phyloP scores from a whole-genome alignment of 1,139 yeast genomes.

The Debaryomyces fabryi region DNA sequence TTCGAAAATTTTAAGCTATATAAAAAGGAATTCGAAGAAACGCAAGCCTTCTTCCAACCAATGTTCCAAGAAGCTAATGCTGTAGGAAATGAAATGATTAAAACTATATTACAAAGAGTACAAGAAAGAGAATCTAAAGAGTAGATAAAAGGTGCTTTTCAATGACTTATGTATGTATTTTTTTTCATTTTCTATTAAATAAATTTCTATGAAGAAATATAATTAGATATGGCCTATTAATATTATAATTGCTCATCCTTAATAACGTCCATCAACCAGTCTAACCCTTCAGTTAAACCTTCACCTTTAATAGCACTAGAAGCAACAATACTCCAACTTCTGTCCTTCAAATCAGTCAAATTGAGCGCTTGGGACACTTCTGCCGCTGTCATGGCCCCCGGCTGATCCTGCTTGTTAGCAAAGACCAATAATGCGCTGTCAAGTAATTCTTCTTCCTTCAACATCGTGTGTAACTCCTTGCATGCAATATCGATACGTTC shows the following conservation, averaged over 20 bases:
- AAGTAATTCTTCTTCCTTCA: slow-evolving; percentile 86
- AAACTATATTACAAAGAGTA: slow-evolving; percentile 67
- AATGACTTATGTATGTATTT: background rate
- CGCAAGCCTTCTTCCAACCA: slow-evolving; percentile 80
- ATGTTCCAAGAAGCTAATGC: slow-evolving; percentile 88
- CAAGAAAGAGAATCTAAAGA: slow-evolving; percentile 35
- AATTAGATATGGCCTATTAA: slow-evolving; percentile 2
- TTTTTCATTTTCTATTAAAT: slow-evolving; percentile 4
- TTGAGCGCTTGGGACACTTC: slow-evolving; percentile 89
- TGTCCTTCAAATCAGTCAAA: slow-evolving; percentile 85
- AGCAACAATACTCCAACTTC: slow-evolving; percentile 98
- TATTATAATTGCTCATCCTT: slow-evolving; percentile 79
- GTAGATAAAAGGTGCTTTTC: background rate
- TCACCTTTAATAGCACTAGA: slow-evolving; percentile 96
- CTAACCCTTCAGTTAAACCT: slow-evolving; percentile 93
- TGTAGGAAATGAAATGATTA: slow-evolving; percentile 95
- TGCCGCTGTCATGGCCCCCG: slow-evolving; percentile 92
- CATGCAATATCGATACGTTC: slow-evolving; percentile 88
- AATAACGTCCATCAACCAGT: slow-evolving; percentile 95
- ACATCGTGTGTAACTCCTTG: slow-evolving; percentile 88
- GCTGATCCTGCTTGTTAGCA: slow-evolving; percentile 97
- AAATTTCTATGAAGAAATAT: slow-evolving; percentile 4
- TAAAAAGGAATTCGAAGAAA: slow-evolving; percentile 68
- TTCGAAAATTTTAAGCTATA: slow-evolving; percentile 78
- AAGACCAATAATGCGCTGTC: slow-evolving; percentile 91